Percentiles rank a stretch among this genome's conserved stretches.
Conservation (phyloP, 2,329 filamentous ascomycete species). For the Claviceps digitariae region DNA sequence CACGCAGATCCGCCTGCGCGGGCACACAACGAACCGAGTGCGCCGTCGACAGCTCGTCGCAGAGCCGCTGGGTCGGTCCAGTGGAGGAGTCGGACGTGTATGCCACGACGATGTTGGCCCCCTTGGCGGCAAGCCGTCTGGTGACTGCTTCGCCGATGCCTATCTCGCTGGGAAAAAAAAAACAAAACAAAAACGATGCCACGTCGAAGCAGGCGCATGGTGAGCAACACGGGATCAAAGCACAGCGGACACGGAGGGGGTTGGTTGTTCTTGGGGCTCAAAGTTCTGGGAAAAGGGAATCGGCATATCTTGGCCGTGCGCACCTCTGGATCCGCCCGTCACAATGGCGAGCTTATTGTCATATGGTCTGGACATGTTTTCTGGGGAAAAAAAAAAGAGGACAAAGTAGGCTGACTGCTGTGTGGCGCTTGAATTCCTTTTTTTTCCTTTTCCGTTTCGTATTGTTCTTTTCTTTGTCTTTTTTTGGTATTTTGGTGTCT, state of each 20-base stretch:
- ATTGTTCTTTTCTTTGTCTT: background rate
- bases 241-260: too few species aligned
- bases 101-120: slow-evolving; percentile 44
- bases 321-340: slow-evolving; percentile 21
- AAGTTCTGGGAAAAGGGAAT: background rate
- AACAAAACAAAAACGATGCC: too few species aligned
- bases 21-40: slow-evolving; percentile 22
- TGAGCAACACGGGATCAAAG: too few species aligned
- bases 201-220: background rate
- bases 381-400: too few species aligned
- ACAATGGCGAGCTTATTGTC: slow-evolving; percentile 21
- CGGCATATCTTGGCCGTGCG: background rate
- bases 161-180: background rate
- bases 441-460: background rate
- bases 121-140: slow-evolving; percentile 45
- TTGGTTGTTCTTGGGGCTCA: too few species aligned
- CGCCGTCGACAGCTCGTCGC: slow-evolving; percentile 28
- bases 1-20: slow-evolving; percentile 18
- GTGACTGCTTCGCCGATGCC: slow-evolving; percentile 45
- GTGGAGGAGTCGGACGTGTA: slow-evolving; percentile 44
- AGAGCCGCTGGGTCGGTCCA: slow-evolving; percentile 31
- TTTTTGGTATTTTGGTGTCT: too few species aligned
- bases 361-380: slow-evolving; percentile 14
- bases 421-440: too few species aligned
- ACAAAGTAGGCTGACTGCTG: too few species aligned